A percentile compares a stretch with the other conserved stretches of the same genome.
Evolutionary conservation across 176 grass and related monocot species (phyloP).

Genomic region (Cocos nucifera): DNA sequence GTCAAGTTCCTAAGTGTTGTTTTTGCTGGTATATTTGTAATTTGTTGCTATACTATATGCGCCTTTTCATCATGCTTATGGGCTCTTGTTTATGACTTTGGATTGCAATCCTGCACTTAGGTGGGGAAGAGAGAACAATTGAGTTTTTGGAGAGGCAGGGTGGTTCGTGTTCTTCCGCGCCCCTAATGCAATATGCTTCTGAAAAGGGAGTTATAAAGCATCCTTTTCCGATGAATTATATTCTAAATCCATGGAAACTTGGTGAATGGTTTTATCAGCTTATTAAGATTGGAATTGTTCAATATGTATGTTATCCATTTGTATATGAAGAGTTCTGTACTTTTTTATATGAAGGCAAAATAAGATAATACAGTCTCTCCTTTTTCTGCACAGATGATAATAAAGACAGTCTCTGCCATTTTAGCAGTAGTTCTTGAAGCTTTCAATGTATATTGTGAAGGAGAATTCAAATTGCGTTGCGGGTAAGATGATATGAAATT

Average conservation of each 20-base stretch:
- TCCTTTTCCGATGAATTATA: slow-evolving; percentile 92
- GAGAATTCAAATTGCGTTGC: slow-evolving; percentile 83
- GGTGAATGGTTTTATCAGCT: slow-evolving; percentile 76
- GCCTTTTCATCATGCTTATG: not conserved
- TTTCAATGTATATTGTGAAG: slow-evolving; percentile 83
- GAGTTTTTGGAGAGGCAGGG: slow-evolving; percentile 69
- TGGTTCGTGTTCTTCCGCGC: slow-evolving; percentile 27
- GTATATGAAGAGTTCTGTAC: too few relatives aligned
- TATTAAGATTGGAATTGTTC: slow-evolving; percentile 88
- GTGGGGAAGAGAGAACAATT: slow-evolving; percentile 90
- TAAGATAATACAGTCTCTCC: slow-evolving; percentile 2
- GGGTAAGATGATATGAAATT: slow-evolving; percentile 46
- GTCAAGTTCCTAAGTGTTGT: too few relatives aligned
- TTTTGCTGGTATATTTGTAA: too few relatives aligned
- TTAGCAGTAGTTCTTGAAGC: slow-evolving; percentile 81
- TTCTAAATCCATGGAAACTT: slow-evolving; percentile 72
- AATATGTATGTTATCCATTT: slow-evolving; percentile 51
- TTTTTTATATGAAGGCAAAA: slow-evolving; percentile 1
- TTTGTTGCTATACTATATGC: not conserved
- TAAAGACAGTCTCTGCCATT: slow-evolving; percentile 83
- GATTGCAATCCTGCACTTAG: slow-evolving; percentile 20
- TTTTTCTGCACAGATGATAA: slow-evolving; percentile 52
- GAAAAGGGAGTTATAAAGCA: slow-evolving; percentile 60
- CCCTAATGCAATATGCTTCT: slow-evolving; percentile 50
- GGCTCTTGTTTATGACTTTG: not conserved